These are phyloP conservation scores for Jimgerdemannia lactiflua DNA, from an alignment of 192 early-diverging fungal genomes.

Conservation along the genomic window DNA sequence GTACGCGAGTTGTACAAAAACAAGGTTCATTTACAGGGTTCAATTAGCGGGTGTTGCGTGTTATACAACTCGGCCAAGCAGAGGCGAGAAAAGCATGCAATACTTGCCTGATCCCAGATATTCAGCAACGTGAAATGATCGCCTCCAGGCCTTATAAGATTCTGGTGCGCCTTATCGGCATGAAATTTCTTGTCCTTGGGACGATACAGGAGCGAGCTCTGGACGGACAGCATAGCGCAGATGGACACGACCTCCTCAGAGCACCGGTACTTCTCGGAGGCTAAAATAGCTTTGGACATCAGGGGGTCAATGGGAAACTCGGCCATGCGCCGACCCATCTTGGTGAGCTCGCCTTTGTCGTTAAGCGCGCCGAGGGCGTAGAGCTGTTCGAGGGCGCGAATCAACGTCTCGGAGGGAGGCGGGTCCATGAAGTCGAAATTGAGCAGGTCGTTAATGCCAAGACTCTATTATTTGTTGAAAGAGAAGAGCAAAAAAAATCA, in stretches of 20 bases:
- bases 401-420: conserved; percentile 88
- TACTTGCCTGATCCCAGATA: conserved; percentile 76
- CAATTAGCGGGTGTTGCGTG: not conserved
- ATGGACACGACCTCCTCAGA: conserved; percentile 92
- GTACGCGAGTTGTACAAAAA: not conserved
- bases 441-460: conserved; percentile 96
- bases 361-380: conserved; percentile 93
- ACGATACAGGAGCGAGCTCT: conserved; percentile 75
- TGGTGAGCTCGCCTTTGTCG: conserved; percentile 90
- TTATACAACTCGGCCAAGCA: too few species aligned
- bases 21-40: too few species aligned
- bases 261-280: conserved; percentile 91
- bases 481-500: not conserved
- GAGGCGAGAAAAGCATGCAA: not conserved
- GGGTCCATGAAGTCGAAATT: conserved; percentile 99
- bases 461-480: conserved; percentile 41
- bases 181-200: conserved; percentile 91
- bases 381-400: conserved; percentile 88
- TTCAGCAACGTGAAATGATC: conserved; percentile 92
- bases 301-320: conserved; percentile 98
- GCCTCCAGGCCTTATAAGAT: conserved; percentile 87
- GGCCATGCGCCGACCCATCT: conserved; percentile 95
- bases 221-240: conserved; percentile 90
- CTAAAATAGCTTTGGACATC: conserved; percentile 89
- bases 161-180: conserved; percentile 91